Base-by-base conservation (phyloP, 1,284 basidiomycete species). In the Papiliotrema nemorosa region DNA sequence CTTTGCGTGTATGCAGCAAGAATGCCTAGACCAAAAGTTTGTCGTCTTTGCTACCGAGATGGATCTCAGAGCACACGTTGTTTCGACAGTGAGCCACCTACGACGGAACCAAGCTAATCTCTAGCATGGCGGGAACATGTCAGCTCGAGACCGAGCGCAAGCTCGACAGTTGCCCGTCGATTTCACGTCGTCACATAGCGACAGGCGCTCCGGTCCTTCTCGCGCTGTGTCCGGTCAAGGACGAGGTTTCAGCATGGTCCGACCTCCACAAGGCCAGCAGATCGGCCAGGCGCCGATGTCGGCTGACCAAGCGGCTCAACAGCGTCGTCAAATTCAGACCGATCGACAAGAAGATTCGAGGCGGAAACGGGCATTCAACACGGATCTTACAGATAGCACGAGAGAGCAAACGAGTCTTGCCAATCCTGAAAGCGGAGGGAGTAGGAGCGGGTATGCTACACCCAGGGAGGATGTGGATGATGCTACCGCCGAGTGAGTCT, bases 1-100 rank as follows among this genome's bases (percentile, higher is more conserved):
- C 72, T 82, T 81, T 70, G 83, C 89, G 3, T 98, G 94, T 70
- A 79, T 76, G 3, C 83, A 90, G 50, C 63, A 82, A 0, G 70
- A 79, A 29, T 98, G 94, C 69, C 81, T 87, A 34, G 85, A 84
- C 16, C 84, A 85, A 63, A 97, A 96, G 75, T 98, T 97, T 63
- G 87, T 97, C 45, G 94, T 98, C 14, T 98, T 97, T 71, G 84
- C 83, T 44, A 86, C 85, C 20, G 80, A 84, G 33, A 77, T 98
- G 29, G 96, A 97, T 67, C 83, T 97, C 43, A 86, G 94, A 73
- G 92, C 86, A 0, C 94, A 98, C 70, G 86, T 88, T 78, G 84
- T 97, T 18, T 50, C 62, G 13, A 68, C 70, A 55, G 74, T 74
- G 34, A 56, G 72, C 49, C 29, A 0, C 25, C 13, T 13, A 5